These are phyloP conservation scores for Setomelanomma holmii DNA, from an alignment of 2,329 filamentous ascomycete genomes.

Conservation along the genomic window DNA sequence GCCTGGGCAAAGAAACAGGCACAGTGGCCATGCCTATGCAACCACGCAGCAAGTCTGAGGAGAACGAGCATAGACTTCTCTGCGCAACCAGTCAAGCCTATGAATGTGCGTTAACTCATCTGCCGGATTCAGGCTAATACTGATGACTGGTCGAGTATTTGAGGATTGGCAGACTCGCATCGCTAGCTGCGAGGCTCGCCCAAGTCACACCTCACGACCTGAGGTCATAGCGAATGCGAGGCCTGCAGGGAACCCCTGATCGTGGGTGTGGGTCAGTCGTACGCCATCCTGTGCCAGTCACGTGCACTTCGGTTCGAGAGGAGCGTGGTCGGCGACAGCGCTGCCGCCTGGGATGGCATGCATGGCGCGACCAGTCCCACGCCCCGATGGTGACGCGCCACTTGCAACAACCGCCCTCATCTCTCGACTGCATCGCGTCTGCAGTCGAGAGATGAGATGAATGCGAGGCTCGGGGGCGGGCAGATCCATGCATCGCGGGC, in stretches of 20 bases:
- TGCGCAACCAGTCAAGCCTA: constrained; percentile 26
- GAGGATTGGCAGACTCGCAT: constrained; percentile 21
- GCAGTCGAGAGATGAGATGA: constrained; percentile 36
- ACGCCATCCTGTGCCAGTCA: constrained; percentile 15
- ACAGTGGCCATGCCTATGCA: no score
- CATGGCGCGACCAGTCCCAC: constrained; percentile 12
- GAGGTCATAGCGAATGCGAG: constrained; percentile 23
- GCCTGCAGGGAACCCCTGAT: constrained; percentile 19
- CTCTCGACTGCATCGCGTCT: constrained; percentile 12
- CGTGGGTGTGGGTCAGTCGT: constrained; percentile 6
- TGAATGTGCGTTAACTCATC: constrained; percentile 23
- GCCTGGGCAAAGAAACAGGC: no score
- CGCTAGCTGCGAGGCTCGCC: constrained; percentile 14
- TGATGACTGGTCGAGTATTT: constrained; percentile 37
- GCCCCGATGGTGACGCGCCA: constrained; percentile 18
- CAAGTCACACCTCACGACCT: constrained; percentile 12
- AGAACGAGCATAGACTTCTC: constrained; percentile 21
- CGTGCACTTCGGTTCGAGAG: constrained; percentile 15
- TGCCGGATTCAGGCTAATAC: constrained; percentile 38
- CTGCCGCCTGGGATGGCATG: constrained; percentile 7
- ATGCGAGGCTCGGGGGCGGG: constrained; percentile 32
- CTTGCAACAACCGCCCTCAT: constrained; percentile 19
- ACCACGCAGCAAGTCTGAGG: not conserved
- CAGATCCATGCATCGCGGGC: constrained; percentile 34
- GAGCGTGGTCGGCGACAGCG: constrained; percentile 8